Base-by-base conservation (phyloP, 805 yeast species). In the Kockiozyma suomiensis region DNA sequence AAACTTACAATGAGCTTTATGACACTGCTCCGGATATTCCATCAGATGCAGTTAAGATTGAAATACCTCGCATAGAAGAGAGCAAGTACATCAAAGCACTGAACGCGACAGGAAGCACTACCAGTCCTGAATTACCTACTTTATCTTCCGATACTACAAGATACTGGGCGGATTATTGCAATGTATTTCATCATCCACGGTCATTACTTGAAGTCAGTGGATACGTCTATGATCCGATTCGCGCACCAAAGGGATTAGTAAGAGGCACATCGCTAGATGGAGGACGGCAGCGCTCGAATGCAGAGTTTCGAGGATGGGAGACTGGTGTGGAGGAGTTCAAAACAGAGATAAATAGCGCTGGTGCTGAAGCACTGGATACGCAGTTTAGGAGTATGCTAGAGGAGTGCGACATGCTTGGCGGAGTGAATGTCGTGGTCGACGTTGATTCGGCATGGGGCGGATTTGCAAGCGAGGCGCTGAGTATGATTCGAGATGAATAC, bases 371-470 rank as follows among this genome's bases (percentile, higher is more conserved):
- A 43, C 60, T 85, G 47, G 94, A 88, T 50, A 79, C 78, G 1
- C 74, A 75, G 4, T 82, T 91, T 56, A 78, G 97, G 56, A 73
- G 75, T 1, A 74, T 81, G 42, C 69, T 94, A 13, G 99, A 93
- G 70, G 81, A 82, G 61, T 85, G 94, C 70, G 97, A 94, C 71
- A 72, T 77, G 28, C 70, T 92, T 19, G 82, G 81, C 56, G 97
- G 97, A 0, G 59, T 94, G 8, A 88, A 87, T 66, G 51, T 89
- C 0, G 69, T 85, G 1, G 81, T 87, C 0, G 97, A 91, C 54
- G 66, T 86, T 2, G 96, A 89, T 69, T 79, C 83, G 23, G 88
- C 87, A 0, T 93, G 98, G 98, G 87, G 90, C 50, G 96, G 96
- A 0, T 84, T 88, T 66, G 73, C 88, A 3, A 71, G 74, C 42